These are phyloP conservation scores for Paramecium pentaurelia DNA, from an alignment of 73 alveolate species.

Conservation along the genomic window DNA sequence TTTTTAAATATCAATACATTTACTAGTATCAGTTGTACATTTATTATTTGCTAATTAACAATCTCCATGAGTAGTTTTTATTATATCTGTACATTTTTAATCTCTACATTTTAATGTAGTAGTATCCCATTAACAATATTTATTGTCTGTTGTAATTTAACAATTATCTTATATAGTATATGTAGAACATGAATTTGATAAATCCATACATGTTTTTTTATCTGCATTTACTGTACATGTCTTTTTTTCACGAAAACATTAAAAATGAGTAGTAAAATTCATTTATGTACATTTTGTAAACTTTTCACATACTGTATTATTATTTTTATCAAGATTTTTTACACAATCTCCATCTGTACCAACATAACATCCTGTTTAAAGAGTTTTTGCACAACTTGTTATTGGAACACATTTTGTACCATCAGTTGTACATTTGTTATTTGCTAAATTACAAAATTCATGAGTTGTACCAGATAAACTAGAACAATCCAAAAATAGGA, in stretches of 20 bases:
- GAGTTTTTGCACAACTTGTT: constrained; percentile 1
- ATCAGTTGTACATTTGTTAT: neutral
- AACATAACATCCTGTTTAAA: neutral
- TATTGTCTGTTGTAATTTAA: neutral
- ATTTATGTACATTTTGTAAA: neutral
- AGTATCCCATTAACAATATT: neutral
- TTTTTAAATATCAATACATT: neutral
- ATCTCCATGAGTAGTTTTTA: neutral
- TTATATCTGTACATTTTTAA: constrained; percentile 2
- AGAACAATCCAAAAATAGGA: neutral
- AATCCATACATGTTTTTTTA: constrained; percentile 9
- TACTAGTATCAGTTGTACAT: neutral
- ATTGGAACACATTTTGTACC: constrained; percentile 32
- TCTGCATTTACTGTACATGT: neutral
- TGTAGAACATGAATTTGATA: neutral
- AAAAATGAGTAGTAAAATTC: constrained; percentile 3
- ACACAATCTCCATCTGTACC: constrained; percentile 47
- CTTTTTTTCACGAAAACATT: neutral
- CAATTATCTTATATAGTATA: neutral
- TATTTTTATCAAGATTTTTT: neutral
- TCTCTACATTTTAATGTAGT: constrained; percentile 4
- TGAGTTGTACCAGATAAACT: neutral
- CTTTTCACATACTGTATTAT: neutral
- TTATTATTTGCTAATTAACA: neutral
- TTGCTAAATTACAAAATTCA: neutral